Conservation (phyloP, 1,139 yeast species). For the Saccharomyces hybrid region DNA sequence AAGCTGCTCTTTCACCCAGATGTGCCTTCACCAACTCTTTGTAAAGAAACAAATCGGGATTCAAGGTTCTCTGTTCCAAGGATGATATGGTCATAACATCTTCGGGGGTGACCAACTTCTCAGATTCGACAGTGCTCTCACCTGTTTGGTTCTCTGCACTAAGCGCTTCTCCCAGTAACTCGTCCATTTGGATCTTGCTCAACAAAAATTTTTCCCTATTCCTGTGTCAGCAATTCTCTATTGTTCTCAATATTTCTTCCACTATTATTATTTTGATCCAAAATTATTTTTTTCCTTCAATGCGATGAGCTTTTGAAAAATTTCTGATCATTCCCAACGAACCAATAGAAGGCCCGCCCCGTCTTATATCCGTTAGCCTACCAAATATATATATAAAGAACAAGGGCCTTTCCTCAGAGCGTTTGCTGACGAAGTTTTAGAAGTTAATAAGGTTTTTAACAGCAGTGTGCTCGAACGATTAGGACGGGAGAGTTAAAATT, state of each 20-base stretch:
- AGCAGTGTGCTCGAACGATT: slow-evolving; percentile 1
- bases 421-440: not conserved
- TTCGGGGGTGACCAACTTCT: slow-evolving; percentile 5
- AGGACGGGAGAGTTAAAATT: not conserved
- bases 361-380: not conserved
- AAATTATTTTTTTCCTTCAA: not conserved
- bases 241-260: not conserved
- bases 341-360: slow-evolving; percentile 3
- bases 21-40: slow-evolving; percentile 47
- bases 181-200: not conserved
- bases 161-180: not conserved
- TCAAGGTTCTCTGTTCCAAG: slow-evolving; percentile 39
- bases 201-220: not conserved
- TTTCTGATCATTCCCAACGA: slow-evolving; percentile 2
- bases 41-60: slow-evolving; percentile 55
- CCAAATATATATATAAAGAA: slow-evolving; percentile 8
- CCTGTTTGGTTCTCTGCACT: not conserved
- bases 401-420: not conserved
- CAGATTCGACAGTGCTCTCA: not conserved
- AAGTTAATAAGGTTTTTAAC: not conserved
- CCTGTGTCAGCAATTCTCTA: not conserved
- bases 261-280: not conserved
- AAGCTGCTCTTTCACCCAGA: slow-evolving; percentile 59
- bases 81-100: slow-evolving; percentile 14
- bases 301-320: not conserved